phyloP scores from a whole-genome alignment of 2,329 filamentous ascomycete genomes.

The Fusarium ramigenum region DNA sequence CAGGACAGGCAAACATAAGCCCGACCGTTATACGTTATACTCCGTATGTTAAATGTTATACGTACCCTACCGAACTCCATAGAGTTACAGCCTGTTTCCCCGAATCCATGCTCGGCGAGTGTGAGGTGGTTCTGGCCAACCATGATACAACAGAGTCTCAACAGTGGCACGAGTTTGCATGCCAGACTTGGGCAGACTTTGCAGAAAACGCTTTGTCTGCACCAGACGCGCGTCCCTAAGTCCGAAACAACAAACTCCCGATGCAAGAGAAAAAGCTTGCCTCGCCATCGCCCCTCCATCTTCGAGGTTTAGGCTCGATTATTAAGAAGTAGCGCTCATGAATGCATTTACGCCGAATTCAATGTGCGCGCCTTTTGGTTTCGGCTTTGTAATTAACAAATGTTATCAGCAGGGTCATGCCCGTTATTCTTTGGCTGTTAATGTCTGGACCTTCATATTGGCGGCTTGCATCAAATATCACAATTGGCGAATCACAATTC shows the following conservation, averaged over 20 bases:
- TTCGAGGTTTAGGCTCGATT: background rate
- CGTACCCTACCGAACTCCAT: constrained; percentile 5
- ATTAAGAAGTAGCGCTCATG: background rate
- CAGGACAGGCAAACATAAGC: background rate
- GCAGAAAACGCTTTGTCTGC: constrained; percentile 21
- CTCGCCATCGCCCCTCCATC: constrained; percentile 11
- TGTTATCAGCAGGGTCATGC: constrained; percentile 1
- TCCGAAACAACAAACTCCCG: constrained; percentile 32
- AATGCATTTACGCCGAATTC: background rate
- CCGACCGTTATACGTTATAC: background rate
- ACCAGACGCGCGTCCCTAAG: constrained; percentile 33
- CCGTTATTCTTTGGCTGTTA: background rate
- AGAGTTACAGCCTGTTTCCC: constrained; percentile 7
- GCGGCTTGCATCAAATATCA: constrained; percentile 10
- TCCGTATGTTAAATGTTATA: background rate
- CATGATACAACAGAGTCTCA: constrained; percentile 12
- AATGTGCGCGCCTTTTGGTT: background rate
- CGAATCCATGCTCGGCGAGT: constrained; percentile 9
- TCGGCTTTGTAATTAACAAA: constrained; percentile 5
- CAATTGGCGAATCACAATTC: constrained; percentile 24
- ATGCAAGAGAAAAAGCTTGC: constrained; percentile 3
- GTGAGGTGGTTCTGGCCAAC: constrained; percentile 9
- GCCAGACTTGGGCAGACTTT: constrained; percentile 30
- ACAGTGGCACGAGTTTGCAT: constrained; percentile 38
- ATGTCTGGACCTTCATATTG: background rate